These are phyloP conservation scores for Paramecium biaurelia DNA, from an alignment of 73 alveolate species.

Conservation along the genomic window DNA sequence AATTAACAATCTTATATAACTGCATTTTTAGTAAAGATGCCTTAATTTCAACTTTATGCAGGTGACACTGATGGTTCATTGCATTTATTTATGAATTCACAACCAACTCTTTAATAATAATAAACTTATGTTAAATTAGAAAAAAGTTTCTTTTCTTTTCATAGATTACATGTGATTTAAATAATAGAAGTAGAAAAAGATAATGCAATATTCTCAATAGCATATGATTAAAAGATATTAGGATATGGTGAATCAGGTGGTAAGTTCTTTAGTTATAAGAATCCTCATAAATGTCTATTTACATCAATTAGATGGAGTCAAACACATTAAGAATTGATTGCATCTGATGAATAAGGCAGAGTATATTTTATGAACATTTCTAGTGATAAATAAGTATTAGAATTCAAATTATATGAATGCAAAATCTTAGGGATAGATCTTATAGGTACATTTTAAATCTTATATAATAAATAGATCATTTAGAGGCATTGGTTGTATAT, in stretches of 20 bases:
- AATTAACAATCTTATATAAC: slow-evolving; percentile 77
- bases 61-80: slow-evolving; percentile 93
- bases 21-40: slow-evolving; percentile 83
- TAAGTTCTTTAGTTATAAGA: slow-evolving; percentile 76
- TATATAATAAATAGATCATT: slow-evolving; percentile 68
- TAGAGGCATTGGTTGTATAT: slow-evolving; percentile 68
- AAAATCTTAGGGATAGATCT: slow-evolving; percentile 40
- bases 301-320: slow-evolving; percentile 67
- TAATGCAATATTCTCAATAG: slow-evolving; percentile 80
- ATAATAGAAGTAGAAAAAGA: slow-evolving; percentile 81
- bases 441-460: slow-evolving; percentile 58
- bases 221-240: slow-evolving; percentile 81
- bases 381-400: slow-evolving; percentile 83
- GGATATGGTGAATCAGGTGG: slow-evolving; percentile 85
- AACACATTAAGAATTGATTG: slow-evolving; percentile 72
- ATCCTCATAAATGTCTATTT: slow-evolving; percentile 80
- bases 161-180: slow-evolving; percentile 78
- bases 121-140: slow-evolving; percentile 71
- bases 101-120: slow-evolving; percentile 64
- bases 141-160: slow-evolving; percentile 72
- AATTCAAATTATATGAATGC: slow-evolving; percentile 70
- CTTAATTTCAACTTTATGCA: slow-evolving; percentile 76
- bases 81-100: slow-evolving; percentile 70
- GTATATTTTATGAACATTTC: slow-evolving; percentile 83
- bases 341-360: slow-evolving; percentile 86